These are phyloP conservation scores for Leersia perrieri DNA, from an alignment of 176 grass and related monocot species.

Conservation along the genomic window DNA sequence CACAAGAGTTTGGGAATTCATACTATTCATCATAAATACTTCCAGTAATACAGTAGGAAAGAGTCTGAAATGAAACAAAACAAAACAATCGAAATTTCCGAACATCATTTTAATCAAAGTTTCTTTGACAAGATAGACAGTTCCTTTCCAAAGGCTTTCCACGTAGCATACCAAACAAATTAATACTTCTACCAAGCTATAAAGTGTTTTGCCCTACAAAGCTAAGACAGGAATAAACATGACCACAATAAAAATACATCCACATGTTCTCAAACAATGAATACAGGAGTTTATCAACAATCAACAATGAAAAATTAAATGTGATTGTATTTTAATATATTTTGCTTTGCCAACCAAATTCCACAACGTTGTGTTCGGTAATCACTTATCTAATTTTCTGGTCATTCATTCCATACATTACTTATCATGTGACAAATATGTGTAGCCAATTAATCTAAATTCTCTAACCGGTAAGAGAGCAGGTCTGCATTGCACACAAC, in stretches of 20 bases:
- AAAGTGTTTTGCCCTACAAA: neutral
- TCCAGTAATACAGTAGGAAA: neutral
- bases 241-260: neutral
- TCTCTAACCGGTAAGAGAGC: neutral
- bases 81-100: neutral
- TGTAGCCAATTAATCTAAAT: neutral
- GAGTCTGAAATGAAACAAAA: neutral
- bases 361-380: neutral
- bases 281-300: neutral
- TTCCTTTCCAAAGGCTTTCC: neutral
- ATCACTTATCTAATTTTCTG: neutral
- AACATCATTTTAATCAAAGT: neutral
- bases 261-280: neutral
- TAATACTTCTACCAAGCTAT: constrained; percentile 1
- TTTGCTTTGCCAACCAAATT: neutral
- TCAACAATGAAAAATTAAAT: neutral
- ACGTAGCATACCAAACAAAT: neutral
- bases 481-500: neutral
- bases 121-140: neutral
- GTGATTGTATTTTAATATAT: neutral
- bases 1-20: neutral
- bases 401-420: neutral
- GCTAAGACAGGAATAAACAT: neutral
- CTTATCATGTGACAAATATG: neutral
- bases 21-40: neutral